These are phyloP conservation scores for Aspergillus tamarii DNA, from an alignment of 2,329 filamentous ascomycete genomes.

Conservation along the genomic window DNA sequence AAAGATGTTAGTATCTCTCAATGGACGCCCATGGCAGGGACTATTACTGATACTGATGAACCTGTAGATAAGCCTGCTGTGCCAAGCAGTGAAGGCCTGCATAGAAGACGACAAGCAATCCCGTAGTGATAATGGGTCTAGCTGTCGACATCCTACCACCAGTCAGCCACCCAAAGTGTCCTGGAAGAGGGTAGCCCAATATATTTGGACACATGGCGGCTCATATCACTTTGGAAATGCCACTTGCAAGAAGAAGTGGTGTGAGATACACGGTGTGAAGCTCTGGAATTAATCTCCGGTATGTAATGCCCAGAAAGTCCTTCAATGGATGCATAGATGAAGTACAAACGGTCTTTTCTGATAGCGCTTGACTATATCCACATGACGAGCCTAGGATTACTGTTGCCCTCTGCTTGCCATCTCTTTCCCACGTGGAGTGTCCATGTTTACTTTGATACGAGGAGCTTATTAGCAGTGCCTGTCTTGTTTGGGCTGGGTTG, in stretches of 20 bases:
- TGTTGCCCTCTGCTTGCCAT: not conserved
- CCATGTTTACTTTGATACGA: not conserved
- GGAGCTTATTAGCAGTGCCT: not conserved
- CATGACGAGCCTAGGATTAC: not conserved
- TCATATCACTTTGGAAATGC: slow-evolving; percentile 64
- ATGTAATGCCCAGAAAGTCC: not conserved
- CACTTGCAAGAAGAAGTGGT: slow-evolving; percentile 66
- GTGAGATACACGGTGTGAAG: slow-evolving; percentile 44
- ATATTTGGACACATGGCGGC: slow-evolving; percentile 56
- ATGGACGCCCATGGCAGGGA: not conserved
- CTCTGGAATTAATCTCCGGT: slow-evolving; percentile 8
- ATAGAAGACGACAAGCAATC: slow-evolving; percentile 20
- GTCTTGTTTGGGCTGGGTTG: not conserved
- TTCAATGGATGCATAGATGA: not conserved
- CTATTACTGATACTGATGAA: slow-evolving; percentile 2
- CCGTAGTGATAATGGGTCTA: slow-evolving; percentile 4
- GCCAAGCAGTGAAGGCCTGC: slow-evolving; percentile 40
- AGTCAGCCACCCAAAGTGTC: slow-evolving; percentile 50
- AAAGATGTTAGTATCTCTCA: slow-evolving; percentile 44
- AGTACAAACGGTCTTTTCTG: not conserved
- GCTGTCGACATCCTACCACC: slow-evolving; percentile 9
- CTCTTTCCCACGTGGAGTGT: not conserved
- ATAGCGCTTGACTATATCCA: not conserved
- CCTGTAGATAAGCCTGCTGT: slow-evolving; percentile 43
- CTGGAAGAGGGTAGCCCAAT: slow-evolving; percentile 62